Evolutionary conservation across 768 basidiomycete genomes (phyloP).

Genomic region (Russula lepida): DNA sequence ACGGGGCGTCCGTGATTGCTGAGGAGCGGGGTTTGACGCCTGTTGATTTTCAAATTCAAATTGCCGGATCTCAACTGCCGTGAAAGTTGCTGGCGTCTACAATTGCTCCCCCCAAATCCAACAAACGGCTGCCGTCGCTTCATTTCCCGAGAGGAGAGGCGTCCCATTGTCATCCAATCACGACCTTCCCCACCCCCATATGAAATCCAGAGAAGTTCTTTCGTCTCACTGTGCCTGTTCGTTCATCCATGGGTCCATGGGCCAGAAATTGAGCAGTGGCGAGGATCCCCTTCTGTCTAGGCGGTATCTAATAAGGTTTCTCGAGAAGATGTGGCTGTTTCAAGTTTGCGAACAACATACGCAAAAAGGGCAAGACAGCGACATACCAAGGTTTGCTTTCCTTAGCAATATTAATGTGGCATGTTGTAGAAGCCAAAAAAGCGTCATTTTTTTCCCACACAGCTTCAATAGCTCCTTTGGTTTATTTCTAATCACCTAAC

Average conservation of each 20-base stretch:
- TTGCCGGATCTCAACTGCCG: too few relatives aligned
- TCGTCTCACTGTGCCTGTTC: too few relatives aligned
- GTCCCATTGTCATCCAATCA: too few relatives aligned
- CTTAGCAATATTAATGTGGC: slow-evolving; percentile 1
- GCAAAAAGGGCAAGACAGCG: background rate
- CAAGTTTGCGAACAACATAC: background rate
- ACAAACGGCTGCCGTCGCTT: background rate
- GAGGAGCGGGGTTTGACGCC: too few relatives aligned
- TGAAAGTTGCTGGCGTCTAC: too few relatives aligned
- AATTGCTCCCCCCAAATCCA: too few relatives aligned
- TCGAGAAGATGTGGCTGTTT: background rate
- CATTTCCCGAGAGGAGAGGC: slow-evolving; percentile 1
- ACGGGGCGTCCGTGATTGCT: too few relatives aligned
- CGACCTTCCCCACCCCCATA: too few relatives aligned
- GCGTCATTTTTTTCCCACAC: background rate
- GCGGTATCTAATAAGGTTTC: background rate
- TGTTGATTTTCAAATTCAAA: too few relatives aligned
- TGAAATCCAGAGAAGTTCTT: too few relatives aligned
- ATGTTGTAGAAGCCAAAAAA: background rate
- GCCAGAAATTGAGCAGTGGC: background rate
- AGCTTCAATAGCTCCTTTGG: too few relatives aligned
- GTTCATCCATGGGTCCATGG: background rate
- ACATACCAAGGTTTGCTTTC: background rate
- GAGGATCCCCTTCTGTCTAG: background rate
- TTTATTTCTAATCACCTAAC: background rate